phyloP scores from a whole-genome alignment of 352 stramenopile genomes.

The Globisporangium echinulatum region DNA sequence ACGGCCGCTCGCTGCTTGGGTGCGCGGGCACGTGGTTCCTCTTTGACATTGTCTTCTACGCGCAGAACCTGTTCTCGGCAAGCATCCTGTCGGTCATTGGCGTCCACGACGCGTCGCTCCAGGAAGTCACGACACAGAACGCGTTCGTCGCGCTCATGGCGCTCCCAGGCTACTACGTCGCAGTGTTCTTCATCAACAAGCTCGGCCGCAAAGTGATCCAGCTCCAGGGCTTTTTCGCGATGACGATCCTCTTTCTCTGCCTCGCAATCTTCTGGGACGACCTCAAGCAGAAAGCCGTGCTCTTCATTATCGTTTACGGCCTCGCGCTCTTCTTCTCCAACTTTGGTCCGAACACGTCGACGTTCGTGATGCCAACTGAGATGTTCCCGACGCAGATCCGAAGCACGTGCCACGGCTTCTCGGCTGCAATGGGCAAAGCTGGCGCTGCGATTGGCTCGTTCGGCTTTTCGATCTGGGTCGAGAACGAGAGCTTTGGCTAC shows the following conservation, averaged over 20 bases:
- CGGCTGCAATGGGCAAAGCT: constrained; percentile 79
- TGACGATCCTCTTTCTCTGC: constrained; percentile 58
- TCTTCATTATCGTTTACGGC: constrained; percentile 74
- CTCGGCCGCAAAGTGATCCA: constrained; percentile 70
- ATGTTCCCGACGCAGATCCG: constrained; percentile 83
- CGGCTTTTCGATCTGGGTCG: constrained; percentile 58
- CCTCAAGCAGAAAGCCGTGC: constrained; percentile 35
- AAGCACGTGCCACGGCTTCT: constrained; percentile 85
- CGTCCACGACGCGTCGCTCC: constrained; percentile 38
- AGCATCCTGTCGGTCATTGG: constrained; percentile 59
- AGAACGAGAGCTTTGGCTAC: constrained; percentile 52
- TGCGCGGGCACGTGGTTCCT: constrained; percentile 81
- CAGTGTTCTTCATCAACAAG: constrained; percentile 61
- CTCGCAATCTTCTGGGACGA: constrained; percentile 60
- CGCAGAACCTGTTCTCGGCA: constrained; percentile 73
- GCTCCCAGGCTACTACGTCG: constrained; percentile 78
- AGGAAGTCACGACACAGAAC: constrained; percentile 47
- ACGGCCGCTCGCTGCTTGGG: constrained; percentile 44
- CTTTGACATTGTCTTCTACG: constrained; percentile 82
- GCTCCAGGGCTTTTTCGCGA: constrained; percentile 62
- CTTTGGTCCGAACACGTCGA: constrained; percentile 84
- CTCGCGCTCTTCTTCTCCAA: constrained; percentile 80
- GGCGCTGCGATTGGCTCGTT: constrained; percentile 74
- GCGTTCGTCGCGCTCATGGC: constrained; percentile 63
- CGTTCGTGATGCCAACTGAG: constrained; percentile 87